Conservation (phyloP, 805 yeast genomes). For the Sugiyamaella lignohabitans region DNA sequence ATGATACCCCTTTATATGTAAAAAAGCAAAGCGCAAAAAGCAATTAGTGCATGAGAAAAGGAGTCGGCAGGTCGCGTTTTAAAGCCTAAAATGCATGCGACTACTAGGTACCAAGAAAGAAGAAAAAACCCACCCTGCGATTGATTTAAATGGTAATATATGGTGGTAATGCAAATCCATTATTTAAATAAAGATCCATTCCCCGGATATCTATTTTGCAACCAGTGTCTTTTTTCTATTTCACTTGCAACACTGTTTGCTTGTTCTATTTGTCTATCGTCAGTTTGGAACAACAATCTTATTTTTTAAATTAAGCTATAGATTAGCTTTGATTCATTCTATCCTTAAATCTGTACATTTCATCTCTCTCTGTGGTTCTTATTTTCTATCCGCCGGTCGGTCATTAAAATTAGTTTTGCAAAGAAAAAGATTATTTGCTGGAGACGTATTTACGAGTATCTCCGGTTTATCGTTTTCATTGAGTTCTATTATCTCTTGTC, state of each 20-base stretch:
- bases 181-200: not conserved
- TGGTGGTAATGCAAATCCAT: not conserved
- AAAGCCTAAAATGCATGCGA: not conserved
- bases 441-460: too few species aligned
- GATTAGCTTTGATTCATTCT: not conserved
- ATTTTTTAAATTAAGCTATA: not conserved
- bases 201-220: not conserved
- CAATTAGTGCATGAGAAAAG: not conserved
- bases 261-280: too few species aligned
- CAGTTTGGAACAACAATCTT: too few species aligned
- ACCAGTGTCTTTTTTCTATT: not conserved
- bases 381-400: not conserved
- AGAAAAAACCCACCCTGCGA: too few species aligned
- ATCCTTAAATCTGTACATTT: too few species aligned
- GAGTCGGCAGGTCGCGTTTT: not conserved
- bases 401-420: not conserved
- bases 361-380: too few species aligned
- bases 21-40: not conserved
- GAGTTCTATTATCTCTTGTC: too few species aligned
- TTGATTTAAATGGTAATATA: too few species aligned
- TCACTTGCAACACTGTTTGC: not conserved
- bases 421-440: too few species aligned
- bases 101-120: too few species aligned
- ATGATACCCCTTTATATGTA: not conserved
- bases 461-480: too few species aligned